Evolutionary conservation across 352 stramenopile genomes (phyloP).

Genomic region (Thraustochytrium sp.): DNA sequence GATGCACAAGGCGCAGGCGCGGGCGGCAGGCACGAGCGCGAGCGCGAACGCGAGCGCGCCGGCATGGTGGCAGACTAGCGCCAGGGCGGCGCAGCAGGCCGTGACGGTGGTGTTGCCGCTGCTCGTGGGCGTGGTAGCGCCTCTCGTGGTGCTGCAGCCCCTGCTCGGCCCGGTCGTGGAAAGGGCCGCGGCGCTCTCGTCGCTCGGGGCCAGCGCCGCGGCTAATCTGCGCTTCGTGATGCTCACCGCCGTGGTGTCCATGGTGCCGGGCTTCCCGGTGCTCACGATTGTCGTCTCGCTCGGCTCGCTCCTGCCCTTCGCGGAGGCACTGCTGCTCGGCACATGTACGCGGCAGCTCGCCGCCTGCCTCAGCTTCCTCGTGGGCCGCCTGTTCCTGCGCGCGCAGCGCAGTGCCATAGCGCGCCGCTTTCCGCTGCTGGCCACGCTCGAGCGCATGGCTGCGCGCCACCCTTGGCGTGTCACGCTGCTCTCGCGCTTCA

Average conservation of each 20-base stretch:
- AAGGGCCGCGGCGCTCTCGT: background rate
- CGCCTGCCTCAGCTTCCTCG: slow-evolving; percentile 1
- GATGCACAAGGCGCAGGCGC: no score
- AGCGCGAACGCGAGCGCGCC: no score
- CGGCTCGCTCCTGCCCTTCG: background rate
- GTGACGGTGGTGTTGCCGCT: background rate
- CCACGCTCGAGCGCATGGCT: background rate
- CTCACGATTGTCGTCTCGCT: background rate
- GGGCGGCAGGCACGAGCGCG: no score
- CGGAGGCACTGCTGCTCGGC: background rate
- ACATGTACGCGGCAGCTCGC: background rate
- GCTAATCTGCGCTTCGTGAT: slow-evolving; percentile 11
- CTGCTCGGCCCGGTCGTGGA: background rate
- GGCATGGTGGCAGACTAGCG: no score
- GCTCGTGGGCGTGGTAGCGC: background rate
- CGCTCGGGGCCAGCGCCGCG: background rate
- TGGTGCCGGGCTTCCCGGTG: slow-evolving; percentile 1
- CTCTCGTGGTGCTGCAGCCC: background rate
- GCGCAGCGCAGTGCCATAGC: background rate
- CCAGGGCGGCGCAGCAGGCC: background rate
- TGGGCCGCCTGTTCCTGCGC: background rate
- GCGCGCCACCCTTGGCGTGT: background rate
- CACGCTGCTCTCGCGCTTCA: slow-evolving; percentile 6
- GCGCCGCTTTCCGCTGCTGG: background rate
- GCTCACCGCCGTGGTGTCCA: background rate